Evolutionary conservation across 2,329 filamentous ascomycete species (phyloP).

Genomic region (Trichoderma brevicompactum): DNA sequence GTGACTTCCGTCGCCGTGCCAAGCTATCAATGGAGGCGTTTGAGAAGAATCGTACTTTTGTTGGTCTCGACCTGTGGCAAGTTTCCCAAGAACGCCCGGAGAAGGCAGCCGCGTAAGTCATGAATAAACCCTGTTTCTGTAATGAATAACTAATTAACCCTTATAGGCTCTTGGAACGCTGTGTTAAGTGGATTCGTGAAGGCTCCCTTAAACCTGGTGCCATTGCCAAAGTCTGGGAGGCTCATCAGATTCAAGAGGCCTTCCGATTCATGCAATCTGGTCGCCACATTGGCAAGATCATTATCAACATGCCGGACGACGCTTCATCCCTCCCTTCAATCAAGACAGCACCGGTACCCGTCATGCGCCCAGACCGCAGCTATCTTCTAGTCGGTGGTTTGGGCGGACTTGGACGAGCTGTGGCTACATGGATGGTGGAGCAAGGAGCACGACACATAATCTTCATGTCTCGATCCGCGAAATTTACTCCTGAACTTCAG

Average conservation of each 20-base stretch:
- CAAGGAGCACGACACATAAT: conserved; percentile 38
- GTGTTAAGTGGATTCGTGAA: conserved; percentile 9
- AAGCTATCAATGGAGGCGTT: conserved; percentile 41
- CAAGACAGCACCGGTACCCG: conserved; percentile 9
- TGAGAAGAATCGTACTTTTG: conserved; percentile 45
- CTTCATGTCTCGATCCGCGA: conserved; percentile 38
- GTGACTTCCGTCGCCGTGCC: conserved; percentile 36
- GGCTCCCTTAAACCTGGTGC: conserved; percentile 7
- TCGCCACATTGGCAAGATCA: conserved; percentile 49
- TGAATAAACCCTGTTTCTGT: too few relatives aligned
- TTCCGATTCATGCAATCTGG: conserved; percentile 51
- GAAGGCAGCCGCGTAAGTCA: conserved; percentile 18
- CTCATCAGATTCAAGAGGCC: conserved; percentile 42
- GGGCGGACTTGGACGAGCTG: conserved; percentile 39
- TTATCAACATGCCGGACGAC: conserved; percentile 38
- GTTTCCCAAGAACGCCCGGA: conserved; percentile 30
- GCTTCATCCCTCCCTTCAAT: background rate
- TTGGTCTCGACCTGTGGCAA: conserved; percentile 43
- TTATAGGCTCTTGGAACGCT: conserved; percentile 19
- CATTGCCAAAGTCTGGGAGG: conserved; percentile 35
- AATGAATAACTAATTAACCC: background rate
- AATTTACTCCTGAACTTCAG: conserved; percentile 25
- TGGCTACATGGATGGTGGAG: conserved; percentile 39
- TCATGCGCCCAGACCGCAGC: conserved; percentile 27
- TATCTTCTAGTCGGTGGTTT: conserved; percentile 43